Conservation (phyloP, 768 basidiomycete genomes). For the Auricularia heimuer region DNA sequence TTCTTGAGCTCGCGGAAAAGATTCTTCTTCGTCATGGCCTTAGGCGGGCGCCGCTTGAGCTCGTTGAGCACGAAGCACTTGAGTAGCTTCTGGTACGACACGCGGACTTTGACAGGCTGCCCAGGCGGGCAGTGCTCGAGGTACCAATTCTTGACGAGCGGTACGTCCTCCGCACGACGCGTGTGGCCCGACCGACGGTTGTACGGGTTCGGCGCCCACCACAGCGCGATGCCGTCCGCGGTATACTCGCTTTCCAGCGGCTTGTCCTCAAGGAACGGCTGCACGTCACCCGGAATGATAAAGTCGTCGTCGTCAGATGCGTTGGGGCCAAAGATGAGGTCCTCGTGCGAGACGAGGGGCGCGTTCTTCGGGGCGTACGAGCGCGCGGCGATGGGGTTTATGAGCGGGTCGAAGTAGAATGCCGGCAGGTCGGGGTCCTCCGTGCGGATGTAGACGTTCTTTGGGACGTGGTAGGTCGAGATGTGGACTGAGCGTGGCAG, state of each 20-base stretch:
- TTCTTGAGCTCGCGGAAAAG: constrained; percentile 91
- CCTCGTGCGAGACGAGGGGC: constrained; percentile 80
- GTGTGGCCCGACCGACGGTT: constrained; percentile 84
- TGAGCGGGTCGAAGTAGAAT: constrained; percentile 97
- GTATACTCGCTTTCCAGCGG: constrained; percentile 83
- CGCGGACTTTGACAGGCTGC: constrained; percentile 95
- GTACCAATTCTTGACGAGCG: constrained; percentile 97
- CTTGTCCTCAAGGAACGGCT: constrained; percentile 73
- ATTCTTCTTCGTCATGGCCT: constrained; percentile 97
- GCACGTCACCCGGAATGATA: constrained; percentile 64
- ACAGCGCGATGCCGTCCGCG: constrained; percentile 92
- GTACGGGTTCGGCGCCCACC: constrained; percentile 98
- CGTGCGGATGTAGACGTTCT: constrained; percentile 98
- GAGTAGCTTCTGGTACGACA: constrained; percentile 96
- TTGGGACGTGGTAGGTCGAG: constrained; percentile 84
- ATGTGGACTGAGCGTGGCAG: constrained; percentile 90
- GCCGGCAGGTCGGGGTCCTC: constrained; percentile 99
- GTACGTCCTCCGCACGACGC: constrained; percentile 90
- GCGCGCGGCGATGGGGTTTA: constrained; percentile 93
- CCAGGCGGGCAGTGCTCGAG: constrained; percentile 95
- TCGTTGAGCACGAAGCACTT: constrained; percentile 96
- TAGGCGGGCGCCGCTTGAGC: constrained; percentile 78
- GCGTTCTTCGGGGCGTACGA: constrained; percentile 76
- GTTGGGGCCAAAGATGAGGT: constrained; percentile 83
- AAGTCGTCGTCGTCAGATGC: constrained; percentile 81